Percentiles rank a stretch among this genome's conserved stretches.
phyloP scores from a whole-genome alignment of 108 stramenopile genomes.

The Pseudonitzschia pungens region DNA sequence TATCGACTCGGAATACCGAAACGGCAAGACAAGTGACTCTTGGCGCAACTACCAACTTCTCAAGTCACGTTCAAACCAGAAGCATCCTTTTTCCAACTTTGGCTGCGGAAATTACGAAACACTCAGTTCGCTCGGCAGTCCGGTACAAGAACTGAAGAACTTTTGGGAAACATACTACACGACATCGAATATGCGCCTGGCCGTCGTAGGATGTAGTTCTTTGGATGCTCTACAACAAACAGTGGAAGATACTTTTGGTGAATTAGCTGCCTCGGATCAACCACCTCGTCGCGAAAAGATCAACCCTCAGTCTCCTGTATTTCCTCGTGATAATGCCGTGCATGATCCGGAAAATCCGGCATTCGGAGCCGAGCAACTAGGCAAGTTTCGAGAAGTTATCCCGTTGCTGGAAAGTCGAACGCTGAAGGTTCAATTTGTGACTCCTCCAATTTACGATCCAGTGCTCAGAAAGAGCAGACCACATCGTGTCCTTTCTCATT shows the following conservation, averaged over 20 bases:
- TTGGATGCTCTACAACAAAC: slow-evolving; percentile 78
- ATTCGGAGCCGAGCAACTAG: slow-evolving; percentile 69
- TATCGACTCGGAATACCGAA: slow-evolving; percentile 95
- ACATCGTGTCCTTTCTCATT: slow-evolving; percentile 83
- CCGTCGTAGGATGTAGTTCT: slow-evolving; percentile 79
- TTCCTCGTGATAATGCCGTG: slow-evolving; percentile 70
- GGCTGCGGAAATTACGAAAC: slow-evolving; percentile 95
- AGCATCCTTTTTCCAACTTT: slow-evolving; percentile 87
- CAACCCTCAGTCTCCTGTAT: slow-evolving; percentile 39
- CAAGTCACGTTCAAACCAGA: slow-evolving; percentile 62
- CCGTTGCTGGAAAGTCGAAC: slow-evolving; percentile 87
- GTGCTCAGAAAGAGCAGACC: slow-evolving; percentile 64
- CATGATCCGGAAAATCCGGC: slow-evolving; percentile 56
- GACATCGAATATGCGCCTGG: slow-evolving; percentile 85
- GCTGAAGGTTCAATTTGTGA: slow-evolving; percentile 86
- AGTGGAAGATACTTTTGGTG: slow-evolving; percentile 77
- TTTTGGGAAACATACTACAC: slow-evolving; percentile 86
- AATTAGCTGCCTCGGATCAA: slow-evolving; percentile 48
- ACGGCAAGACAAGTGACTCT: slow-evolving; percentile 88
- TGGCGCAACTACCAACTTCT: slow-evolving; percentile 90
- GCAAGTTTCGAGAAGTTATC: slow-evolving; percentile 71
- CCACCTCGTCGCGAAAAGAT: slow-evolving; percentile 40
- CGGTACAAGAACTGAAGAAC: slow-evolving; percentile 57
- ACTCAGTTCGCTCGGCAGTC: slow-evolving; percentile 52
- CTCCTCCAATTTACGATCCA: slow-evolving; percentile 84